Base-by-base conservation (phyloP, 306 rosid species). In the Quercus mongolica region DNA sequence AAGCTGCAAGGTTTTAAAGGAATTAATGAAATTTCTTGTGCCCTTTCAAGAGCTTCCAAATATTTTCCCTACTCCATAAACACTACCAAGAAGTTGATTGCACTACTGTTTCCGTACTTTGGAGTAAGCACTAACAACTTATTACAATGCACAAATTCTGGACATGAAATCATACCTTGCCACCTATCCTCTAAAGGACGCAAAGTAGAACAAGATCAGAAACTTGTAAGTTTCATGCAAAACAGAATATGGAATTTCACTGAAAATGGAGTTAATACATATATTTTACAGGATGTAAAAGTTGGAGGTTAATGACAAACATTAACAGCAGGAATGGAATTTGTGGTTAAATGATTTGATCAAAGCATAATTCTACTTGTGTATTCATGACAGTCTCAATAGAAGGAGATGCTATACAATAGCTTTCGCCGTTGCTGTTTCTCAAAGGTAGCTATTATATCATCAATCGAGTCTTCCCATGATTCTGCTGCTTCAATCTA, bases 391-490 rank as follows among this genome's bases (percentile, higher is more conserved):
- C 17, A n/a, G 69, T 54, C 83, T 89, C 72, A 95, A 89, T 90
- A 95, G 85, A 88, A 92, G 76, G 99, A 95, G 83, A 91, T 63
- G 75, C 88, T 91, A 73, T 90, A 95, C 83, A 90, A 33, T 76
- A 95, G 81, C 83, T 92, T 95, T 71, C 98, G 88, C 72, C 97
- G 84, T 44, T 90, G 88, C 71, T 86, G 91, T 63, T 91, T 90
- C 91, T 95, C 98, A 74, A 95, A 95, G 76, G 78, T 82, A 54
- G 80, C 28, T 70, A 93, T 54, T 26, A 95, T 79, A 67, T 88
- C 94, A 72, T 95, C 99, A 46, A 95, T 88, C 6, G 96, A 85
- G 70, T 93, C 99, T 89, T 95, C 98, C 99, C 99, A 93, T 64
- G 97, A 87, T 51, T 95, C 94, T 12, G 85, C 65, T 21, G 81